phyloP scores from a whole-genome alignment of 441 rosid genomes.

The Rhodomyrtus psidioides region DNA sequence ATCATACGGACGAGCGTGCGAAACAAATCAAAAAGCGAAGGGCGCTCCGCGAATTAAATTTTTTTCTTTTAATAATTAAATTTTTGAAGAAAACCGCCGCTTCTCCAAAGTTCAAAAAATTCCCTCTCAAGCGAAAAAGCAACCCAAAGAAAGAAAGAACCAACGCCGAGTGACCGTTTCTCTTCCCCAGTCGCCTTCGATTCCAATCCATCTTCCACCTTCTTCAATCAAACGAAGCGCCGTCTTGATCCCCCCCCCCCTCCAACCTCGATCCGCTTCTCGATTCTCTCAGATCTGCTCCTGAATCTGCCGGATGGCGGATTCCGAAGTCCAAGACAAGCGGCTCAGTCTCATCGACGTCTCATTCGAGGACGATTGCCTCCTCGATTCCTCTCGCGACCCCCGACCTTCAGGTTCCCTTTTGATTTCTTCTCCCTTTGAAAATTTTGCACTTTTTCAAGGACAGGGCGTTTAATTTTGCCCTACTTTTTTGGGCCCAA shows the following conservation, averaged over 20 bases:
- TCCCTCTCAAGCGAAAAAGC: background rate
- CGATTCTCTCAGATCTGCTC: background rate
- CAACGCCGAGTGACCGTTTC: background rate
- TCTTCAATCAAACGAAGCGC: background rate
- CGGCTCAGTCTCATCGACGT: constrained; percentile 68
- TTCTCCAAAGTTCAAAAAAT: constrained; percentile 39
- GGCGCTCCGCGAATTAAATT: background rate
- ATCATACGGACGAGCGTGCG: background rate
- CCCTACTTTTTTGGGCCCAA: too few relatives aligned
- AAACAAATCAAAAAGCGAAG: background rate
- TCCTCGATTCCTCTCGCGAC: constrained; percentile 39
- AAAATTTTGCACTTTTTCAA: background rate
- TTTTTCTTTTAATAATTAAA: background rate
- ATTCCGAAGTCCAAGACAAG: constrained; percentile 26
- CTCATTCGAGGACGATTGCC: constrained; percentile 76
- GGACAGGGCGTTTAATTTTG: background rate
- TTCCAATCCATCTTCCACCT: background rate
- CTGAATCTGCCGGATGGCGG: constrained; percentile 38
- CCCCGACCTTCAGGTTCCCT: constrained; percentile 27
- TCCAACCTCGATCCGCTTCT: background rate
- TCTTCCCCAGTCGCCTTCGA: background rate
- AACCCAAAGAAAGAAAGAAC: background rate
- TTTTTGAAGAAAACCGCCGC: constrained; percentile 30
- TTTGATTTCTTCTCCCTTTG: background rate
- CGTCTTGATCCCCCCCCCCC: background rate